Percentiles rank a stretch among this genome's conserved stretches.
Conservation (phyloP, 208 protist genomes). For the Trypanosoma platydactyli region DNA sequence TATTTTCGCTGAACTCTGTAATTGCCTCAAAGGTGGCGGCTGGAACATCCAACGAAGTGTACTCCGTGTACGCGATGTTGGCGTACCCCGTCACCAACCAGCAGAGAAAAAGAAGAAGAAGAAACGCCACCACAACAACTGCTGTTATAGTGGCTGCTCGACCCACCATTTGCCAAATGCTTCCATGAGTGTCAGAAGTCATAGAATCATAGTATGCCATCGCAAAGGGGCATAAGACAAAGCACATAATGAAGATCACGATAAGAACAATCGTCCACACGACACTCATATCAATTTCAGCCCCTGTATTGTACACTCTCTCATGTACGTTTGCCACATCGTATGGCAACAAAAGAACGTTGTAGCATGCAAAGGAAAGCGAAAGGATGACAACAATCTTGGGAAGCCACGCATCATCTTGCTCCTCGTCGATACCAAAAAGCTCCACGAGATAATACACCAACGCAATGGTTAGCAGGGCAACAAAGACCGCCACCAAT, state of each 20-base stretch:
- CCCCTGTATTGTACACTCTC: slow-evolving; percentile 19
- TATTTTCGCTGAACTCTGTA: slow-evolving; percentile 18
- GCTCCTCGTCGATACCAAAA: slow-evolving; percentile 58
- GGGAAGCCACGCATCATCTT: slow-evolving; percentile 57
- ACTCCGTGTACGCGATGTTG: slow-evolving; percentile 22
- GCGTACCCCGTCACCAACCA: slow-evolving; percentile 26
- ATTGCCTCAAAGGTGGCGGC: slow-evolving; percentile 1
- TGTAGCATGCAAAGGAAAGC: slow-evolving; percentile 61
- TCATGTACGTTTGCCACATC: slow-evolving; percentile 79
- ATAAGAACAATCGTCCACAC: slow-evolving; percentile 62
- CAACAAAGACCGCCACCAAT: slow-evolving; percentile 49
- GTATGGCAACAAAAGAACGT: slow-evolving; percentile 90
- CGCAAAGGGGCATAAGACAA: slow-evolving; percentile 83
- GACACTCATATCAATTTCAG: slow-evolving; percentile 46
- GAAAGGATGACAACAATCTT: slow-evolving; percentile 52
- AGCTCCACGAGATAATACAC: slow-evolving; percentile 54
- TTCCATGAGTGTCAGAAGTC: slow-evolving; percentile 49
- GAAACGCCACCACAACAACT: slow-evolving; percentile 34
- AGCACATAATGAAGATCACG: slow-evolving; percentile 35
- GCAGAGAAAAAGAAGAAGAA: slow-evolving; percentile 32
- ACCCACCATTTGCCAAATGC: slow-evolving; percentile 29
- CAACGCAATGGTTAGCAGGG: slow-evolving; percentile 44
- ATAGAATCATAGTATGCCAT: slow-evolving; percentile 92
- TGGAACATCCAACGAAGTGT: slow-evolving; percentile 6
- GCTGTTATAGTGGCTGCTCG: slow-evolving; percentile 33